Conservation (phyloP, 192 early-diverging fungal genomes). For the Mortierella antarctica region DNA sequence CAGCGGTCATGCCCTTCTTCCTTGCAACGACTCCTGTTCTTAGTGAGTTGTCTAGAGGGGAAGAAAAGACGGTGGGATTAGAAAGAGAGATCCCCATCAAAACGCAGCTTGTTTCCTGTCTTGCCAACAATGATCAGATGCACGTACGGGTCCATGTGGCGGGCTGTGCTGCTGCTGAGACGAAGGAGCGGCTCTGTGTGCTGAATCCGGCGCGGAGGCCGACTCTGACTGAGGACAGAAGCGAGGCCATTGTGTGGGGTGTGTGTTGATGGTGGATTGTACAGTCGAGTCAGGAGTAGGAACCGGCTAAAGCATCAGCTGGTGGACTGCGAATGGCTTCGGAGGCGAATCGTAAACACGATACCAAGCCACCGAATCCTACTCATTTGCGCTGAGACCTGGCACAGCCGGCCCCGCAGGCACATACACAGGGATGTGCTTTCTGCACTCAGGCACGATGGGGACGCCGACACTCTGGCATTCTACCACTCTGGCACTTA, state of each 20-base stretch:
- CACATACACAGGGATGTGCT: too few relatives aligned
- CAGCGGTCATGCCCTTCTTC: slow-evolving; percentile 95
- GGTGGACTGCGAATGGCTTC: too few relatives aligned
- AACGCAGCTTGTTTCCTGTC: neutral
- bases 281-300: too few relatives aligned
- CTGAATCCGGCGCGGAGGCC: slow-evolving; percentile 32
- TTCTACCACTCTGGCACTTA: too few relatives aligned
- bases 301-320: too few relatives aligned
- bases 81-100: neutral
- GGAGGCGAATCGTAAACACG: too few relatives aligned
- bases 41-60: slow-evolving; percentile 57
- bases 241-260: slow-evolving; percentile 38
- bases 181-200: slow-evolving; percentile 36
- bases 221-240: slow-evolving; percentile 40
- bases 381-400: too few relatives aligned
- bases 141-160: slow-evolving; percentile 49
- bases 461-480: too few relatives aligned
- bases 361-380: too few relatives aligned
- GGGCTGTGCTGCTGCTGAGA: slow-evolving; percentile 40
- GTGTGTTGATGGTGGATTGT: neutral
- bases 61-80: neutral
- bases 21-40: slow-evolving; percentile 85
- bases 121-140: neutral
- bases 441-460: too few relatives aligned
- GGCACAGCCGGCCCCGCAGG: too few relatives aligned